Base-by-base conservation (phyloP, 2,329 filamentous ascomycete genomes). In the Alternaria burnsii region DNA sequence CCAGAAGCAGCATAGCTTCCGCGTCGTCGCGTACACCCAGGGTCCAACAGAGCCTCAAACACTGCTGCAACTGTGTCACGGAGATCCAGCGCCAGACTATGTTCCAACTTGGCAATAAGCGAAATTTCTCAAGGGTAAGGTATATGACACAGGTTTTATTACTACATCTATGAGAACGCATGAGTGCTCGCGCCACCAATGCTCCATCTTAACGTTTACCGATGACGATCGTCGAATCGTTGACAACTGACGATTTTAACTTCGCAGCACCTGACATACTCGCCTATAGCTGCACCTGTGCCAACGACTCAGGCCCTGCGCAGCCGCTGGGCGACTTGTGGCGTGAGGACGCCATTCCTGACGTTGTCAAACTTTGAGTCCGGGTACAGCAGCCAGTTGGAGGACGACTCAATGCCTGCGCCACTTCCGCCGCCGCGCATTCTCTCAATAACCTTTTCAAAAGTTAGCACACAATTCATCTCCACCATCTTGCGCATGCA, bases 291-390 rank as follows among this genome's bases (percentile, higher is more conserved):
- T 50, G 20, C 52, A 18, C 14, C 32, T 44, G 28, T 46, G 22
- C 30, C 30, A 38, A 30, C 24, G 30, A 28, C 32, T 55, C 52
- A 55, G 2, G 26, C 16, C 32, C 52, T 36, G 11, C 30, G 40
- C 40, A 34, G 20, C 32, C 36, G 18, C 26, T 20, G 41, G 8
- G 11, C 11, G 9, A n/a, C 11, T 32, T 43, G 34, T 52, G 47
- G 32, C 57, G 74, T 70, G 81, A 80, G 5, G 81, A 80, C 8
- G 73, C 77, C 63, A 22, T 48, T 87, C 52, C 58, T 66, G 32
- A 69, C 61, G 70, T 88, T 88, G 18, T 85, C 83, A 65, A 83
- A 88, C 68, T 82, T 79, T 18, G 82, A 85, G 42, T 81, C 75
- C 1, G 85, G 85, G 70, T 86, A 88, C 38, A 50, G 38, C 12